phyloP scores from a whole-genome alignment of 2,329 filamentous ascomycete genomes.

The Fusarium sp. region DNA sequence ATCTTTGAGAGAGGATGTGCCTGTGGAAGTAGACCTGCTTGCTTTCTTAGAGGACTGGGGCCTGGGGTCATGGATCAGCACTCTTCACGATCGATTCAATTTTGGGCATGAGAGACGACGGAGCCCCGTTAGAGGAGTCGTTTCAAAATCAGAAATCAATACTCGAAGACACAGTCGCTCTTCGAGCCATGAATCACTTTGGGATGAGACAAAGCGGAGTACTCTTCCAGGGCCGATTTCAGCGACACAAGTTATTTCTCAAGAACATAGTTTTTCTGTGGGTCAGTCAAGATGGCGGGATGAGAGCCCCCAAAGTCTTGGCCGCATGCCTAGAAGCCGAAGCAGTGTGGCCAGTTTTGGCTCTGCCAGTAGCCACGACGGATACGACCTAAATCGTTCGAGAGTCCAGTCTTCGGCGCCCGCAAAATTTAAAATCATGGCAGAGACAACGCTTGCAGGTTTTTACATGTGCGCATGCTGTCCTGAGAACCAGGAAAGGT shows the following conservation, averaged over 20 bases:
- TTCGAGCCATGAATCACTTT: background rate
- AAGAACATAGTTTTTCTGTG: no score
- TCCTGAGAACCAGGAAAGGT: no score
- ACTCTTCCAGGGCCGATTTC: no score
- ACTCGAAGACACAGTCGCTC: background rate
- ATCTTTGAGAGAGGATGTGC: background rate
- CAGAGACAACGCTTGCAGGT: no score
- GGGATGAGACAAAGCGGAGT: background rate
- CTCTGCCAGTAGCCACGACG: conserved; percentile 12
- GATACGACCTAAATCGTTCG: no score
- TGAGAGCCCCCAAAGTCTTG: background rate
- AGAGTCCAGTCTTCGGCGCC: no score
- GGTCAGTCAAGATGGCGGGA: background rate
- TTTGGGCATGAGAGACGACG: background rate
- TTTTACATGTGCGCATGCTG: no score
- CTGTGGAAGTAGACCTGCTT: background rate
- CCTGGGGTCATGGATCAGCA: background rate
- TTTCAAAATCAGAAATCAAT: background rate
- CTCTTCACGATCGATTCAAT: background rate
- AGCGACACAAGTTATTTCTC: no score
- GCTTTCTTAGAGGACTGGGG: background rate
- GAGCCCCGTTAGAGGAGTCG: background rate
- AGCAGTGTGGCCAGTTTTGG: conserved; percentile 18
- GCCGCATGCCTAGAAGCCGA: background rate
- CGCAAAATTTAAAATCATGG: no score